Conservation (phyloP, 306 rosid genomes). For the Prosopis cineraria region DNA sequence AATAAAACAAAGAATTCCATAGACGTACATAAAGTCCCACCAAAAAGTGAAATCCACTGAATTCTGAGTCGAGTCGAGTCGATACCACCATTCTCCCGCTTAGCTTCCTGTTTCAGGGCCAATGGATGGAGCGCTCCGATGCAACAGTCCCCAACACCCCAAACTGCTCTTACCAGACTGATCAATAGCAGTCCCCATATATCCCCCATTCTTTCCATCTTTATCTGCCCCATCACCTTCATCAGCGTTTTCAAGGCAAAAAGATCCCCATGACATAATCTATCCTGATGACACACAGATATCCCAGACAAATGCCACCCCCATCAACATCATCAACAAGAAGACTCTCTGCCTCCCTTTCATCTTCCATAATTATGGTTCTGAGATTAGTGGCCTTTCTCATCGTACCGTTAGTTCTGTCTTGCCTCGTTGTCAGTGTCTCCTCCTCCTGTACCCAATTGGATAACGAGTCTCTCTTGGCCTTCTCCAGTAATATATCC, state of each 20-base stretch:
- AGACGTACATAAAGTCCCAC: not conserved
- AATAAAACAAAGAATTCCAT: not conserved
- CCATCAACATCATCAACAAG: constrained; percentile 3
- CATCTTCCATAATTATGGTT: not conserved
- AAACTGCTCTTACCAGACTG: constrained; percentile 40
- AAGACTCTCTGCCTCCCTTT: not conserved
- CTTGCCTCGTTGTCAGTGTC: constrained; percentile 33
- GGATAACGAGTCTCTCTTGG: constrained; percentile 57
- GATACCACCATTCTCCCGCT: not conserved
- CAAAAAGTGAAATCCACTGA: constrained; percentile 30
- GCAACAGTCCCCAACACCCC: constrained; percentile 18
- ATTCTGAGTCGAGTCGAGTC: constrained; percentile 41
- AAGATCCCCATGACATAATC: constrained; percentile 2
- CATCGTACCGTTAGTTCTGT: constrained; percentile 21
- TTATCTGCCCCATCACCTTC: not conserved
- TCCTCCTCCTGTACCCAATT: constrained; percentile 46
- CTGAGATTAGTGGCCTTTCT: constrained; percentile 29
- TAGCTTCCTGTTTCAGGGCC: constrained; percentile 37
- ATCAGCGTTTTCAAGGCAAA: not conserved
- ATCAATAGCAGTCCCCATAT: constrained; percentile 33
- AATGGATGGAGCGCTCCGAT: constrained; percentile 46
- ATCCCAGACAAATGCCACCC: not conserved
- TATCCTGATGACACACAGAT: constrained; percentile 23
- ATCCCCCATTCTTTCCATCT: constrained; percentile 12
- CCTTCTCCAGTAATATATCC: constrained; percentile 40